Conservation (phyloP, 202 grass and related monocot species). For the Musa balbisiana region DNA sequence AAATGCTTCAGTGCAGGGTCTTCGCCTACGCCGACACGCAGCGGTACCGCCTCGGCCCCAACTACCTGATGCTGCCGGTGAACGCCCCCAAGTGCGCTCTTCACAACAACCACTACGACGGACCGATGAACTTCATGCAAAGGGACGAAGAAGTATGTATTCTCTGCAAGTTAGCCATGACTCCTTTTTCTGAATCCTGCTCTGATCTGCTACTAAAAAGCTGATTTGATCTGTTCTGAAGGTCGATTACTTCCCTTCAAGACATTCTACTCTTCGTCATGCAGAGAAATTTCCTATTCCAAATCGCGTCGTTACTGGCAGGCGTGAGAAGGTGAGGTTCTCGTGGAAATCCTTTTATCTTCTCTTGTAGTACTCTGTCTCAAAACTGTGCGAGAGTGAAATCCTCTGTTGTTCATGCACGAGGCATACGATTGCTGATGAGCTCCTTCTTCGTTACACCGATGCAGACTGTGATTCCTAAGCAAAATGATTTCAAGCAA, state of each 20-base stretch:
- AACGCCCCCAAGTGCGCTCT: conserved; percentile 24
- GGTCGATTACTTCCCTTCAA: conserved; percentile 85
- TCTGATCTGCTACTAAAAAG: too few species aligned
- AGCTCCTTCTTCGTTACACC: too few species aligned
- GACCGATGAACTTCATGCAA: conserved; percentile 22
- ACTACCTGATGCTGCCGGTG: conserved; percentile 28
- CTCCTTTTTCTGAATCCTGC: too few species aligned
- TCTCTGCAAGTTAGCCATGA: neutral
- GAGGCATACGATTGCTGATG: too few species aligned
- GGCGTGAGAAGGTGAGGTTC: conserved; percentile 41
- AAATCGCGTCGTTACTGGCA: conserved; percentile 31
- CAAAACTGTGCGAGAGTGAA: too few species aligned
- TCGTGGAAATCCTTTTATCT: too few species aligned
- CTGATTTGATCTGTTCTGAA: neutral
- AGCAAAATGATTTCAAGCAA: conserved; percentile 89
- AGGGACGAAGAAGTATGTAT: conserved; percentile 12
- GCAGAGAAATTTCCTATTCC: conserved; percentile 34
- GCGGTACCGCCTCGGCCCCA: conserved; percentile 52
- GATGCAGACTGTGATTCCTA: conserved; percentile 31
- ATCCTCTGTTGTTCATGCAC: too few species aligned
- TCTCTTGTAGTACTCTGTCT: too few species aligned
- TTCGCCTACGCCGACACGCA: conserved; percentile 92
- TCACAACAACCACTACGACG: conserved; percentile 24
- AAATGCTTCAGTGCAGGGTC: conserved; percentile 67
- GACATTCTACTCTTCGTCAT: conserved; percentile 54